Conservation (phyloP, 257 asterid genomes). For the Perilla frutescens region DNA sequence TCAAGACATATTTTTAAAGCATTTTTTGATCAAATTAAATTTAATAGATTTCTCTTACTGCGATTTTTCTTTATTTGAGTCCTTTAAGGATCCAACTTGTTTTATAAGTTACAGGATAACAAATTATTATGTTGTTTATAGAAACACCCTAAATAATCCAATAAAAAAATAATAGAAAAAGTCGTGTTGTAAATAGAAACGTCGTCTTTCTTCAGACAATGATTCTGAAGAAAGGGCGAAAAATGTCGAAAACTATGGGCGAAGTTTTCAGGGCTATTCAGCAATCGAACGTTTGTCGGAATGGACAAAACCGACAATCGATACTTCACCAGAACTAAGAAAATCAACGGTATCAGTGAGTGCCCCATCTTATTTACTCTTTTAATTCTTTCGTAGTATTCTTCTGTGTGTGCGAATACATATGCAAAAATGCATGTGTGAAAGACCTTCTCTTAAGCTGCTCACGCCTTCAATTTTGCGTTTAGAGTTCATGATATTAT, state of each 20-base stretch:
- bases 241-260: conserved; percentile 81
- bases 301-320: conserved; percentile 83
- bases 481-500: background rate
- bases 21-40: no score
- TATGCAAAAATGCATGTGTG: background rate
- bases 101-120: no score
- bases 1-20: no score
- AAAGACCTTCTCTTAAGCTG: background rate
- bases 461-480: background rate
- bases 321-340: conserved; percentile 68
- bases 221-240: background rate
- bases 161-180: background rate
- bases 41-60: no score
- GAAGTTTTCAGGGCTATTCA: conserved; percentile 63
- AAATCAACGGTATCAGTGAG: conserved; percentile 84
- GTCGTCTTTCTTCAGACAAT: background rate
- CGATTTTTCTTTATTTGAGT: no score
- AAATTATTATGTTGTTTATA: no score
- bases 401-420: background rate
- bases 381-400: background rate
- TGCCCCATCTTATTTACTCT: conserved; percentile 21
- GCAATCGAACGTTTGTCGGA: conserved; percentile 61
- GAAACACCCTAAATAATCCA: no score
- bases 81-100: no score
- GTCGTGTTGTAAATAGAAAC: background rate